phyloP scores from a whole-genome alignment of 495 filamentous ascomycete species.

The Xylaria longipes region DNA sequence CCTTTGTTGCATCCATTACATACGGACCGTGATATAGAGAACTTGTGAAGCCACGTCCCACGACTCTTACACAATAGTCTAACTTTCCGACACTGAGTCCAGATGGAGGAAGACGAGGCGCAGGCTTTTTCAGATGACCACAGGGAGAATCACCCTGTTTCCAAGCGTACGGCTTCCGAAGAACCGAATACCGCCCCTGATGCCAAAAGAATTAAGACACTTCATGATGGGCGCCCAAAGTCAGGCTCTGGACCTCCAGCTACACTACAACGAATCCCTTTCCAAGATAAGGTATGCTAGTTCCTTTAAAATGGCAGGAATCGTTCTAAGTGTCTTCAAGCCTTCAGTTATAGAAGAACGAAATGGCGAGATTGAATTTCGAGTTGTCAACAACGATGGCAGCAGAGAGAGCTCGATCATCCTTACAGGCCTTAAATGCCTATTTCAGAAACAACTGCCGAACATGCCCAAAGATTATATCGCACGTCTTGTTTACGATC shows the following conservation, averaged over 20 bases:
- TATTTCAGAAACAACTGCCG: conserved; percentile 82
- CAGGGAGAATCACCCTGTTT: conserved; percentile 2
- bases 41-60: no score
- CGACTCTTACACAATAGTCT: no score
- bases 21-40: no score
- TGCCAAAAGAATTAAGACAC: conserved; percentile 34
- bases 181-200: conserved; percentile 22
- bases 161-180: conserved; percentile 33
- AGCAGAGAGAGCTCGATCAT: conserved; percentile 73
- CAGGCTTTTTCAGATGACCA: neutral
- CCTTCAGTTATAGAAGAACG: conserved; percentile 74
- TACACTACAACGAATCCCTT: conserved; percentile 53
- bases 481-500: conserved; percentile 77
- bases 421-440: conserved; percentile 78
- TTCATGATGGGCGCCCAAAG: conserved; percentile 19
- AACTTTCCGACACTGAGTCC: no score
- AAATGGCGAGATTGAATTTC: conserved; percentile 78
- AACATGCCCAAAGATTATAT: conserved; percentile 90
- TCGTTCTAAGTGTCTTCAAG: conserved; percentile 18
- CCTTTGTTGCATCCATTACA: no score
- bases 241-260: conserved; percentile 13
- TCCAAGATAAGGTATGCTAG: conserved; percentile 69
- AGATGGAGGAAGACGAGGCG: no score
- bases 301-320: neutral
- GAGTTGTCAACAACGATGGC: conserved; percentile 82